phyloP scores from a whole-genome alignment of 345 rosid species.

The Cochlearia excelsa region DNA sequence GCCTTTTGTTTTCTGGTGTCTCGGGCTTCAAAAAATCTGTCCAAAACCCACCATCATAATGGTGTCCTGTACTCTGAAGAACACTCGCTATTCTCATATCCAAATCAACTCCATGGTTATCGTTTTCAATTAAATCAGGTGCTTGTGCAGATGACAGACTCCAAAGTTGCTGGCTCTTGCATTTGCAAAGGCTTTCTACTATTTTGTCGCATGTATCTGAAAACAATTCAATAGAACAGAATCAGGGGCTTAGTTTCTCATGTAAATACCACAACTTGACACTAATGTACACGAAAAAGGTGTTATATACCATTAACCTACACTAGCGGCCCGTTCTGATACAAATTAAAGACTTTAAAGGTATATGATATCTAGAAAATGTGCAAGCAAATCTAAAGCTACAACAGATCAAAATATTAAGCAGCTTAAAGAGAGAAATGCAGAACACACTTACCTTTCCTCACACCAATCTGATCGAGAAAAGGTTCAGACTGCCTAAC shows the following conservation, averaged over 20 bases:
- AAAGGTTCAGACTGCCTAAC: constrained; percentile 88
- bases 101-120: constrained; percentile 61
- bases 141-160: constrained; percentile 57
- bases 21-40: constrained; percentile 57
- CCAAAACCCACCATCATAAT: constrained; percentile 89
- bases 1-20: constrained; percentile 59
- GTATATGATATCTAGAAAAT: neutral
- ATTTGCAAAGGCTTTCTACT: constrained; percentile 75
- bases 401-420: constrained; percentile 2
- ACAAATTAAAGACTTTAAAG: constrained; percentile 5
- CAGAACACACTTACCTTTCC: constrained; percentile 51
- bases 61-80: constrained; percentile 91
- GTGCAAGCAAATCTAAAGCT: constrained; percentile 1
- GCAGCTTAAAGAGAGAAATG: constrained; percentile 7
- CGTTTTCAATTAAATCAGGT: constrained; percentile 51
- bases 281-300: constrained; percentile 1
- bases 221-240: constrained; percentile 14
- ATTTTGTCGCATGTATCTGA: constrained; percentile 84
- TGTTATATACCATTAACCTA: constrained; percentile 18
- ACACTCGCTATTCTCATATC: constrained; percentile 89
- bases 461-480: constrained; percentile 87
- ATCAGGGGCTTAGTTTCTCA: constrained; percentile 17
- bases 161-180: constrained; percentile 65
- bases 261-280: neutral
- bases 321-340: constrained; percentile 1